Evolutionary conservation across 2,329 filamentous ascomycete genomes (phyloP).

Genomic region (Nemania diffusa): DNA sequence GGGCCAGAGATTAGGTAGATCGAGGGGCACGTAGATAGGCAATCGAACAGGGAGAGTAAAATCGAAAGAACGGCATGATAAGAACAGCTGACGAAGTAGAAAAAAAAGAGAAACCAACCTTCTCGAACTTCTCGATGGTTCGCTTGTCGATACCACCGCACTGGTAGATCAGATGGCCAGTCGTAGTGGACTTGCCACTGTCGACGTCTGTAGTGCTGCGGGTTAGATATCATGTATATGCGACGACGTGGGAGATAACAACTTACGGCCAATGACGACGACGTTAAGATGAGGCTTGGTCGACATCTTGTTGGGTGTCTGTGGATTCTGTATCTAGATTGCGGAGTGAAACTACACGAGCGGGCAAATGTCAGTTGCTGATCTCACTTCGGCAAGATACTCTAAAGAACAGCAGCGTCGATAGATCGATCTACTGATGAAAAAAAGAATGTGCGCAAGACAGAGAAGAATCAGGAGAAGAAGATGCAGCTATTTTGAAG

Average conservation of each 20-base stretch:
- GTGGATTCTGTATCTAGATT: conserved; percentile 50
- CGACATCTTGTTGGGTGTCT: conserved; percentile 34
- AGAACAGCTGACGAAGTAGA: neutral
- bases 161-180: conserved; percentile 99
- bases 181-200: conserved; percentile 67
- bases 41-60: conserved; percentile 20
- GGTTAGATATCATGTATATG: conserved; percentile 30
- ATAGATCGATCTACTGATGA: neutral
- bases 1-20: conserved; percentile 28
- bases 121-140: conserved; percentile 99
- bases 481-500: conserved; percentile 6
- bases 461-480: conserved; percentile 5
- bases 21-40: conserved; percentile 24
- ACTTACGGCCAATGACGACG: conserved; percentile 81
- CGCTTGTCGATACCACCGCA: conserved; percentile 99
- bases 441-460: neutral
- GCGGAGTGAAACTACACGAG: conserved; percentile 27
- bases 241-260: conserved; percentile 11
- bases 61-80: conserved; percentile 36
- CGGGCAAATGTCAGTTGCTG: conserved; percentile 21
- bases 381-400: neutral
- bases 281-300: conserved; percentile 95
- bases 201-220: conserved; percentile 45
- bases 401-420: neutral
- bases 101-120: conserved; percentile 71